Evolutionary conservation across 768 basidiomycete species (phyloP), one percentile per base, ranked within the genome.

Genomic region (Mycena sanguinolenta): DNA sequence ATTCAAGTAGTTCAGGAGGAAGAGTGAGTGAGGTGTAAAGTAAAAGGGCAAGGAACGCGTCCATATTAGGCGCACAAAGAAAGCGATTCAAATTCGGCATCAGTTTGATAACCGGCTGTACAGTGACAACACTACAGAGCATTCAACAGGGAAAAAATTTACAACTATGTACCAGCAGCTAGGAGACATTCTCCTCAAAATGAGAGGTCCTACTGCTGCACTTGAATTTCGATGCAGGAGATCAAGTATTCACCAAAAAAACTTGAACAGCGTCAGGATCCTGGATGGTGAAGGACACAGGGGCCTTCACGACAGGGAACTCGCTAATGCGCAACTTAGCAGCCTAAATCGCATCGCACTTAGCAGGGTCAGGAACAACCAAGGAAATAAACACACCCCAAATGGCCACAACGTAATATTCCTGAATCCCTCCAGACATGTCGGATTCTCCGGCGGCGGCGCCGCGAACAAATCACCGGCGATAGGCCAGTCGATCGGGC

Each of bases 401-500:
- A 80, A 86, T 2, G 88, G 88, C 71, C 81, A 82, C 58, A 88
- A 72, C 0, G 83, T 85, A 58, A 87, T 80, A 13, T 83, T 85
- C 65, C 75, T 81, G 28, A 83, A 79, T 13, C 75, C 67, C 2
- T 85, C 86, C 1, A 79, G 82, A 70, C 87, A 89, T 50, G 79
- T 66, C 0, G 86, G 85, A 63, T 77, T 84, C 16, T 80, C 80
- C 0, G 84, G 85, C 36, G 87, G 88, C 52, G 84, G 67, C 1
- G 85, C 80, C 2, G 85, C 86, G 74, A 88, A 89, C 21, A 84
- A 88, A 71, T 82, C 80, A 8, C 88, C 87, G 6, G 82, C 87
- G 55, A 77, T 75, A 2, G 77, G 69, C 87, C 87, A 87, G n/a
- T 78, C 74, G 60, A 89, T 84, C 17, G 81, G 82, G 69, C 87